Base-by-base conservation (phyloP, 148 eudicot genomes). In the Cornus florida region DNA sequence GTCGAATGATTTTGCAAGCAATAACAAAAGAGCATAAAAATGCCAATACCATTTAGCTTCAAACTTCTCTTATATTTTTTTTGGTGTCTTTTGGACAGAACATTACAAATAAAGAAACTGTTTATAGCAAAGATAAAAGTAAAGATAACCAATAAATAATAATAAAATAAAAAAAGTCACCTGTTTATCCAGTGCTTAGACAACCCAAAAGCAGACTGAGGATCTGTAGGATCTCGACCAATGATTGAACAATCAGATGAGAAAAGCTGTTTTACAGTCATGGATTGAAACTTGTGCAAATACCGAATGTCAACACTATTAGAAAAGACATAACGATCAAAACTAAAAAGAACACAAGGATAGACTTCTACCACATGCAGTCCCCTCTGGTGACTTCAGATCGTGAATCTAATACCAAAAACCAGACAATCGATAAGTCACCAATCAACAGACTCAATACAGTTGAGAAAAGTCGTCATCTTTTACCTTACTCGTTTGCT, bases 401-500 rank as follows among this genome's bases (percentile, higher is more conserved):
- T 93, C 94, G 39, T 90, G 91, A 77, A 91, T 92, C 98, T 93
- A 79, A 73, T 41, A 76, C 50, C 59, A 80, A 76, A 84, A 71
- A 50, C 84, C 68, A 80, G 39, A 59, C 17, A 32, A 74, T 57
- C 41, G 28, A 65, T 81, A 79, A 73, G 74, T 72, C 43, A 71
- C n/a, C 38, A 46, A 33, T 39, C 41, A 64, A 13, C 66, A 73
- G 43, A 79, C 46, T 43, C 24, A 22, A 39, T 50, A 38, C 48
- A 73, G 43, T 53, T n/a, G 62, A 73, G 38, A 79, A 70, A 77
- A 41, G 53, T 4, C 74, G 80, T 76, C 41, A 72, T 41, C 23
- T 48, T 20, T 72, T 74, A 93, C 99, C 95, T 93, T 96, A 83
- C 93, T 93, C 67, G 98, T 93, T 78, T 96, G 91, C 86, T 89